phyloP scores from a whole-genome alignment of 2,329 filamentous ascomycete genomes.

The Talaromyces verruculosus region DNA sequence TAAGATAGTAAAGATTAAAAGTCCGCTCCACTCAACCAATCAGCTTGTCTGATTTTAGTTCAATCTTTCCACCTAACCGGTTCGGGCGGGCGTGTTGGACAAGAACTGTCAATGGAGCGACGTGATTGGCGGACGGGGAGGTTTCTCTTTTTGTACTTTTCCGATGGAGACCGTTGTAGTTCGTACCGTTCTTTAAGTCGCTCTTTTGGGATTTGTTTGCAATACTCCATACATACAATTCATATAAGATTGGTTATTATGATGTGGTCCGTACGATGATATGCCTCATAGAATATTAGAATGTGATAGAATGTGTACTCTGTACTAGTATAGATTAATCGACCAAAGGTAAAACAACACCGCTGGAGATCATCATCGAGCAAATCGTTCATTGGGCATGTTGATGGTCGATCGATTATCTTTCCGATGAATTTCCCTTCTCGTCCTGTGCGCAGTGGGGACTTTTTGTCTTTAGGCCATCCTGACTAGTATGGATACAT shows the following conservation, averaged over 20 bases:
- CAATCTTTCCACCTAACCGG: neutral
- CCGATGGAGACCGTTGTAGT: neutral
- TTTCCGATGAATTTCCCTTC: neutral
- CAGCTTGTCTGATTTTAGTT: neutral
- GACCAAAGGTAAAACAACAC: neutral
- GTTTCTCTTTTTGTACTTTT: neutral
- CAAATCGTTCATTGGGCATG: neutral
- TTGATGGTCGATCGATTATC: constrained; percentile 12
- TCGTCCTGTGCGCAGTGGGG: neutral
- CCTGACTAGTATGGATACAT: neutral
- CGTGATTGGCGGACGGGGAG: neutral
- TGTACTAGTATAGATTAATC: neutral
- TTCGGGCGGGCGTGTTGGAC: neutral
- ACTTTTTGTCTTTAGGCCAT: neutral
- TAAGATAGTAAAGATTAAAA: neutral
- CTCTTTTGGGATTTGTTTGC: neutral
- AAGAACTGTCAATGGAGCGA: neutral
- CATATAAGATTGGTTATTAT: neutral
- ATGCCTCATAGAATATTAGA: neutral
- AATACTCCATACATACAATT: neutral
- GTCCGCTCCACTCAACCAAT: neutral
- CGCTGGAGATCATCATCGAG: constrained; percentile 10
- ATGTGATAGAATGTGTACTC: neutral
- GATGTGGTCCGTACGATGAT: neutral
- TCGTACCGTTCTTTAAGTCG: constrained; percentile 1